A percentile compares a stretch with the other conserved stretches of the same genome.
Evolutionary conservation across 495 filamentous ascomycete species (phyloP).

Genomic region (Hyphodiscus hymeniophilus): DNA sequence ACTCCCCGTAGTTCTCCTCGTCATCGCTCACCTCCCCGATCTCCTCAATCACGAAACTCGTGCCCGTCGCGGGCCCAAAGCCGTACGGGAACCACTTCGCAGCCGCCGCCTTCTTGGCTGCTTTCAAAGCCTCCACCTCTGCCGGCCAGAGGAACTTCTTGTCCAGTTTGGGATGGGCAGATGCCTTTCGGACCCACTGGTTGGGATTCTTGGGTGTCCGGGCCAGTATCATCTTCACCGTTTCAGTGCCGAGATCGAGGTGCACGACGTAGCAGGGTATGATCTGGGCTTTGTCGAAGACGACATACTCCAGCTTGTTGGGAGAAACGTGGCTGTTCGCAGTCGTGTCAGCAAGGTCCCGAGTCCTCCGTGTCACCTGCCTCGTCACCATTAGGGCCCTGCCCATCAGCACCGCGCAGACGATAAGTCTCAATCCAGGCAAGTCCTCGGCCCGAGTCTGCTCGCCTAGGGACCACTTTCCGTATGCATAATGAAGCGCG

Average conservation of each 20-base stretch:
- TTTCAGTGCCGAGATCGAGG: no score
- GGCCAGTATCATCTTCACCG: no score
- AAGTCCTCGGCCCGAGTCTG: slow-evolving; percentile 20
- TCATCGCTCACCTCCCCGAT: slow-evolving; percentile 32
- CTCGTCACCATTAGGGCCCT: slow-evolving; percentile 18
- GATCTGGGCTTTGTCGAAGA: slow-evolving; percentile 33
- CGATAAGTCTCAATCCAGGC: slow-evolving; percentile 30
- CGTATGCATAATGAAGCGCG: slow-evolving; percentile 26
- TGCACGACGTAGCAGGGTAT: slow-evolving; percentile 36
- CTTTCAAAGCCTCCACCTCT: no score
- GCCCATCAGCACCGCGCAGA: slow-evolving; percentile 34
- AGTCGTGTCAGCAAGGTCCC: slow-evolving; percentile 12
- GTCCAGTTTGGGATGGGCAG: no score
- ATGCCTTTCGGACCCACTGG: slow-evolving; percentile 4
- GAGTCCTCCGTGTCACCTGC: slow-evolving; percentile 20
- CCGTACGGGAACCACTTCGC: slow-evolving; percentile 36
- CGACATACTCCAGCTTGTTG: slow-evolving; percentile 29
- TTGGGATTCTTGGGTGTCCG: neutral
- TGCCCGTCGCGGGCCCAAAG: slow-evolving; percentile 30
- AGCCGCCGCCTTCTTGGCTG: no score
- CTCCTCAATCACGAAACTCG: slow-evolving; percentile 31
- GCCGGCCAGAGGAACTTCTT: no score
- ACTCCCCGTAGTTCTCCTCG: slow-evolving; percentile 36
- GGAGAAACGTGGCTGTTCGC: slow-evolving; percentile 29
- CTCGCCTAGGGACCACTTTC: neutral